Evolutionary conservation across 352 stramenopile genomes (phyloP).

Genomic region (Pythium aquatile): DNA sequence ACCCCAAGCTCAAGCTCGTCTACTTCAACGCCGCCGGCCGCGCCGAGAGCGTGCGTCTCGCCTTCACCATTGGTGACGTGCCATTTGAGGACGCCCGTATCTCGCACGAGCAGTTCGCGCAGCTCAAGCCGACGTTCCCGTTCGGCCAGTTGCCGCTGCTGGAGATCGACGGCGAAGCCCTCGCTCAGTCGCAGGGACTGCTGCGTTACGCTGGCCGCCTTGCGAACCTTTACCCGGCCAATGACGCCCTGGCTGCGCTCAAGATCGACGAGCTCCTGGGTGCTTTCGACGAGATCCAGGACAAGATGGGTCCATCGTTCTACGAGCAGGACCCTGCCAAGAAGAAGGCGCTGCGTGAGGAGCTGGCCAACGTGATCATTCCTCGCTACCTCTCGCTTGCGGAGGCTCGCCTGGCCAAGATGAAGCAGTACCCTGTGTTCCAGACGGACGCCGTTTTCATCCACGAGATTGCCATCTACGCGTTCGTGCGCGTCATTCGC

Average conservation of each 20-base stretch:
- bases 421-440: slow-evolving; percentile 28
- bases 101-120: slow-evolving; percentile 30
- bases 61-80: slow-evolving; percentile 32
- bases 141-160: slow-evolving; percentile 36
- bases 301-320: slow-evolving; percentile 25
- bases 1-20: slow-evolving; percentile 32
- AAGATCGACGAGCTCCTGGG: slow-evolving; percentile 36
- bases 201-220: slow-evolving; percentile 41
- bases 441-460: slow-evolving; percentile 27
- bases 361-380: slow-evolving; percentile 30
- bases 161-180: slow-evolving; percentile 31
- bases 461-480: slow-evolving; percentile 32
- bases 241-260: slow-evolving; percentile 29
- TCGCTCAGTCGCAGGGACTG: slow-evolving; percentile 36
- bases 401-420: slow-evolving; percentile 31
- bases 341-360: slow-evolving; percentile 35
- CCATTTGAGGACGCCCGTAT: slow-evolving; percentile 43
- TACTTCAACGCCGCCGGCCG: slow-evolving; percentile 42
- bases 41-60: slow-evolving; percentile 35
- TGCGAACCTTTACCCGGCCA: slow-evolving; percentile 34
- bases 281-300: slow-evolving; percentile 29
- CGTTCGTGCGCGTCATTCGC: slow-evolving; percentile 26
- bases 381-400: slow-evolving; percentile 29
- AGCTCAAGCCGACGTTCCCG: slow-evolving; percentile 30
- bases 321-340: slow-evolving; percentile 33